Evolutionary conservation across 1,284 basidiomycete genomes (phyloP), one percentile per base, ranked within the genome.

Genomic region (Anthracocystis panici-leucophaei): DNA sequence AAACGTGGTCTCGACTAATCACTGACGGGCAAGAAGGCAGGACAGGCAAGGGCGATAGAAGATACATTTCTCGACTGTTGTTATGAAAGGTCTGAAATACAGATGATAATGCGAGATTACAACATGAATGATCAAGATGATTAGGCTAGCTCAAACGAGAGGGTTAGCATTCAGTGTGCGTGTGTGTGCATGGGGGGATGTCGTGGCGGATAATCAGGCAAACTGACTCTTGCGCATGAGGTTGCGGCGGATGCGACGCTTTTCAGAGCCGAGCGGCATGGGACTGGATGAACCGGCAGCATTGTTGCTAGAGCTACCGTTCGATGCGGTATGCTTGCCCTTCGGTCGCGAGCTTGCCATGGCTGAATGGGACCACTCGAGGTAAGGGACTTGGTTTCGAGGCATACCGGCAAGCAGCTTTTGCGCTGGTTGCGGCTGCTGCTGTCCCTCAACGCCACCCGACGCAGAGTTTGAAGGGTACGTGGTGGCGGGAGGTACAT

Each of bases 181-280:
- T 46, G 44, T 21, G 23, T 38, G 10, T 16, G 35, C 3, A 12
- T 38, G 35, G 3, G 35, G 11, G 35, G 27, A 27, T 27, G 4
- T 33, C 31, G 9, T 8, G 27, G 35, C 6, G 31, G n/a, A 33
- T n/a, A 27, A 46, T 68, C 40, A 74, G 16, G 50, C 65, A 33
- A 68, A 69, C 27, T 76, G 73, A 50, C 65, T 66, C 50, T 65
- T 71, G 23, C 94, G 88, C 93, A 95, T 94, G 81, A 97, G 85
- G 87, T 97, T 97, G 82, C 94, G 88, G 83, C 95, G 89, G 51
- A 94, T 90, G 49, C 91, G 87, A 79, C 92, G 88, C 79, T 89
- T 90, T 68, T 92, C 92, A 8, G 88, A 90, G 5, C 93, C 92
- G 16, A 90, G 56, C 21, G 52, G 52, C 20, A 69, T 16, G 7